Evolutionary conservation across 2,329 filamentous ascomycete genomes (phyloP), one percentile per base, ranked within the genome.

Genomic region (Leptographium wingfieldii): DNA sequence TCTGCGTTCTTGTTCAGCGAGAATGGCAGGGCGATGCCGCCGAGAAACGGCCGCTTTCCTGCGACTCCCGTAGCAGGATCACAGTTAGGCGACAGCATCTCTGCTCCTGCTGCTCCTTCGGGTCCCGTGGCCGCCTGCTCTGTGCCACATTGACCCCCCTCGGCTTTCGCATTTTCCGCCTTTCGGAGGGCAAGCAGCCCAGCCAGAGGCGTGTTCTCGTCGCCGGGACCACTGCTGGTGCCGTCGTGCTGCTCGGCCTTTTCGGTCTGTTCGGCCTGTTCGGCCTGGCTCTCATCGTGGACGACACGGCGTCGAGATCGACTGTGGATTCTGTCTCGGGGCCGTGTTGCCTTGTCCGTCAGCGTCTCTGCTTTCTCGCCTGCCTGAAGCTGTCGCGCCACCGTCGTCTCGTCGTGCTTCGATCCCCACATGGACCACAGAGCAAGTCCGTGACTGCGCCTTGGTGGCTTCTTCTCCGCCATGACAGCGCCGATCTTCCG

Each of bases 391-490:
- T 85, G 82, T 3, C 82, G 75, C 55, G 77, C 74, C 3, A 95
- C 78, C 0, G 87, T 88, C 63, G 79, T 79, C 70, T 92, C 82
- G 69, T 97, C 94, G 68, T 96, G 90, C 69, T 88, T 95, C 54
- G 87, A 92, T 16, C 90, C 91, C 88, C 91, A 95, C 1, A 86
- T 77, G 56, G 85, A 88, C 92, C 92, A 97, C 64, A 96, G 74
- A 2, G 85, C 83, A 70, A 96, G 76, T 9, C 87, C 89, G 72
- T 87, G 82, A 64, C 88, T 91, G 22, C 63, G 66, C 38, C 73
- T 78, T 71, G 77, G 84, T n/a, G 55, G 31, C 68, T 80, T 79
- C 66, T 77, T 77, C 63, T 79, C 77, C n/a, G 76, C 70, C 65
- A 75, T 65, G 57, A 74, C 74, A 62, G 76, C 68, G 55, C 76